A percentile compares a stretch with the other conserved stretches of the same genome.
phyloP scores from a whole-genome alignment of 495 filamentous ascomycete species.

The Neurospora sp. region DNA sequence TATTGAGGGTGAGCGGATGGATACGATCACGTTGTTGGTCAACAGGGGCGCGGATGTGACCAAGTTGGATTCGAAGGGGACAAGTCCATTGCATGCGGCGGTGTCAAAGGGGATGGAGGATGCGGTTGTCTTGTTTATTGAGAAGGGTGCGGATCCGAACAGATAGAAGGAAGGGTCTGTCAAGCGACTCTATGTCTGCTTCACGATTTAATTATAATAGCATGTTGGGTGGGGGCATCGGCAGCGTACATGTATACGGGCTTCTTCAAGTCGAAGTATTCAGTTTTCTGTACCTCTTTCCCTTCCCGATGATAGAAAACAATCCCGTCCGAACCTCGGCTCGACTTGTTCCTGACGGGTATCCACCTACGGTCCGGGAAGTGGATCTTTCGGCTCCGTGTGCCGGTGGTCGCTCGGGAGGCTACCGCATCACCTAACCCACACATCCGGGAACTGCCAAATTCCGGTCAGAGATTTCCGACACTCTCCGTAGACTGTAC shows the following conservation, averaged over 20 bases:
- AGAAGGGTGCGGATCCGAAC: constrained; percentile 20
- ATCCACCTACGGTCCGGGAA: background rate
- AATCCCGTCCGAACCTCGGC: background rate
- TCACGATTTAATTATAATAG: background rate
- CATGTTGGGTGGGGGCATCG: background rate
- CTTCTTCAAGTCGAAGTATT: background rate
- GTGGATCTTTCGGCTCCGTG: background rate
- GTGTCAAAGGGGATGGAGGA: constrained; percentile 22
- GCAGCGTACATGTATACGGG: background rate
- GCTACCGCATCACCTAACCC: background rate
- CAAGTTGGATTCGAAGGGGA: constrained; percentile 7
- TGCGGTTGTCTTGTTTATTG: constrained; percentile 17
- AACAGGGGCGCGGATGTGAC: constrained; percentile 15
- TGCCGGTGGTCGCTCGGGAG: background rate
- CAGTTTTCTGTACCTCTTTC: background rate
- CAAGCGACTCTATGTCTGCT: too few species aligned
- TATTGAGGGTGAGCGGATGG: constrained; percentile 14
- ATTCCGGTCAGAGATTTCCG: too few species aligned
- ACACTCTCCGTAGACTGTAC: too few species aligned
- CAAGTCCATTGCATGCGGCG: constrained; percentile 13
- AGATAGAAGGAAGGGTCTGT: background rate
- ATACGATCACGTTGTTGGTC: constrained; percentile 12
- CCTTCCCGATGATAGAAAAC: too few species aligned
- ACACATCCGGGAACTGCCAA: background rate
- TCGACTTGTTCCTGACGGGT: background rate